A percentile compares a stretch with the other conserved stretches of the same genome.
Conservation (phyloP, 495 filamentous ascomycete species). For the Penicillium parvum region DNA sequence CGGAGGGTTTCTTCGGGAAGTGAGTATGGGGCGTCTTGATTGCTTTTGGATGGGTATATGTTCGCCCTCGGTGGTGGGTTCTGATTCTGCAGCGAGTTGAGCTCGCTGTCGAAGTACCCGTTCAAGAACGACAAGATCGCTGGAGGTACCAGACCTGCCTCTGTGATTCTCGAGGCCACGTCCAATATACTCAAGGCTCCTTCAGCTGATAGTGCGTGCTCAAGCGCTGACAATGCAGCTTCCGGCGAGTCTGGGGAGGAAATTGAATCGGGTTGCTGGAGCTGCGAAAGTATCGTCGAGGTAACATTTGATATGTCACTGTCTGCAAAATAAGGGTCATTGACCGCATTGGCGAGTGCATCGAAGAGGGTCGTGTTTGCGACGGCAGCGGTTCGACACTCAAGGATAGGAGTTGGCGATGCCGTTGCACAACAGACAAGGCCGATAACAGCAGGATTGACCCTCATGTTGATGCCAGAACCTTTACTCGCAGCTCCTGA, state of each 20-base stretch:
- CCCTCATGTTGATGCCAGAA: not conserved
- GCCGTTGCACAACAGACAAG: not conserved
- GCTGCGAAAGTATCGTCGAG: constrained; percentile 1
- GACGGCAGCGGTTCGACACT: not conserved
- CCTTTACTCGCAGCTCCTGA: no score
- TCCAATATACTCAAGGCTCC: constrained; percentile 5
- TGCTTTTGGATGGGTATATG: constrained; percentile 28
- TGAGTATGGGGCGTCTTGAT: constrained; percentile 40
- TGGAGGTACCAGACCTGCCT: constrained; percentile 9
- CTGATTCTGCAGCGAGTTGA: constrained; percentile 15
- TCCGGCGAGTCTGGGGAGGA: not conserved
- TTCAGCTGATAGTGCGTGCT: not conserved
- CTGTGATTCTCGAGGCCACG: constrained; percentile 6
- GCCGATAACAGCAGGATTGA: not conserved
- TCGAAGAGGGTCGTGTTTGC: constrained; percentile 1
- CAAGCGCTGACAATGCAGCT: constrained; percentile 1
- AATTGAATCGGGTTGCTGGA: not conserved
- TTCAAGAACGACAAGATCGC: constrained; percentile 12
- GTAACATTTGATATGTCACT: constrained; percentile 1
- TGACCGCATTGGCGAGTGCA: not conserved
- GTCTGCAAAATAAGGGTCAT: no score
- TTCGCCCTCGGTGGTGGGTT: constrained; percentile 1
- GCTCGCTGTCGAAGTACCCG: constrained; percentile 7
- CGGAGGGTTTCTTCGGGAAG: constrained; percentile 34
- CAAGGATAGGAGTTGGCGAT: not conserved